These are phyloP conservation scores for Mucor sp. DNA, from an alignment of 371 early-diverging fungal genomes.

Conservation along the genomic window DNA sequence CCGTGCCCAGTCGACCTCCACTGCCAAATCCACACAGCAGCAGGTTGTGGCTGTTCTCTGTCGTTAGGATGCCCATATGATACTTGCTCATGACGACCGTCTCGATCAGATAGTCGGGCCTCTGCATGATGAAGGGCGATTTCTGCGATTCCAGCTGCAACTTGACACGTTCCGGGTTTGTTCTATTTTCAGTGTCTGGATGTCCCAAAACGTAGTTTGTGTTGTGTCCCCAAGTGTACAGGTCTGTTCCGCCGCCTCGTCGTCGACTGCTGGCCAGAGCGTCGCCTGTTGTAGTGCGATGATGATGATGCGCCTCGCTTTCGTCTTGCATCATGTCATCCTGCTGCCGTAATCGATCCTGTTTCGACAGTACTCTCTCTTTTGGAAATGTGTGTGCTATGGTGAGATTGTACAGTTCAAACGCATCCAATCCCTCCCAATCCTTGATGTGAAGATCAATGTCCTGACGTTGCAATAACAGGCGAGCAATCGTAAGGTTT, in stretches of 20 bases:
- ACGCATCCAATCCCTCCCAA: constrained; percentile 33
- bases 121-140: constrained; percentile 22
- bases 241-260: constrained; percentile 48
- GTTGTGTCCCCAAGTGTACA: constrained; percentile 82
- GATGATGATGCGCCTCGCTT: no score
- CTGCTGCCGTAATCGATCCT: background rate
- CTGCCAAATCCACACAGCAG: constrained; percentile 74
- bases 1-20: constrained; percentile 72
- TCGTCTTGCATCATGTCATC: background rate
- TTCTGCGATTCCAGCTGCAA: constrained; percentile 43
- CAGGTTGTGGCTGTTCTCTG: constrained; percentile 46
- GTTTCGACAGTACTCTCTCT: background rate
- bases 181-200: constrained; percentile 65
- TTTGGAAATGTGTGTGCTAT: constrained; percentile 15
- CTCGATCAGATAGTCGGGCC: constrained; percentile 38
- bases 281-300: background rate
- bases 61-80: constrained; percentile 67
- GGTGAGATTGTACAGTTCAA: constrained; percentile 33
- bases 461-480: constrained; percentile 55
- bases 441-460: constrained; percentile 56
- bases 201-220: constrained; percentile 72
- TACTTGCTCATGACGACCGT: constrained; percentile 68
- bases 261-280: background rate
- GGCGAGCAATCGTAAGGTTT: constrained; percentile 58
- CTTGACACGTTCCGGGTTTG: constrained; percentile 66